Evolutionary conservation across 345 rosid genomes (phyloP).

Genomic region (Acer negundo): DNA sequence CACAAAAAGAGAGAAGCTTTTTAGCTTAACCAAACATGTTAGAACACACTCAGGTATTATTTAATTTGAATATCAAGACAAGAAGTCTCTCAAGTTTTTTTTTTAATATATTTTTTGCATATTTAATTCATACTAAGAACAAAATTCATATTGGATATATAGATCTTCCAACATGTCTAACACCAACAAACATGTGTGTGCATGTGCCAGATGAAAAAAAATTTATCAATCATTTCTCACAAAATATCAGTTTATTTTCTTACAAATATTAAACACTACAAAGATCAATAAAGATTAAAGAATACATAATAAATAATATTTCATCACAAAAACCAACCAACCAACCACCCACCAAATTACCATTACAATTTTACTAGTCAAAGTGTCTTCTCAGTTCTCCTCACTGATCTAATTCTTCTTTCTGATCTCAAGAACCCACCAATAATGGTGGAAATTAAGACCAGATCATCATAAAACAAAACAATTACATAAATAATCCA

Average conservation of each 20-base stretch:
- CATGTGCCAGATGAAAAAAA: slow-evolving; percentile 30
- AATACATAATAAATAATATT: slow-evolving; percentile 18
- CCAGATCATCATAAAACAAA: neutral
- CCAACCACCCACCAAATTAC: too few species aligned
- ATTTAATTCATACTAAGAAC: slow-evolving; percentile 3
- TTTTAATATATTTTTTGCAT: too few species aligned
- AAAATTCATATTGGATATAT: neutral
- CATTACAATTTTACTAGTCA: neutral
- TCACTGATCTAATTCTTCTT: too few species aligned
- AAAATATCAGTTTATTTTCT: neutral
- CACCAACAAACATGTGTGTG: slow-evolving; percentile 32
- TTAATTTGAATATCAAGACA: neutral
- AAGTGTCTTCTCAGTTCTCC: neutral
- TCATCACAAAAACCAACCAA: slow-evolving; percentile 20
- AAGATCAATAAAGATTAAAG: slow-evolving; percentile 20
- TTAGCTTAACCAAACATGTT: slow-evolving; percentile 1
- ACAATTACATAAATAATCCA: slow-evolving; percentile 1
- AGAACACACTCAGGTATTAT: neutral
- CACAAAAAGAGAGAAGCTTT: too few species aligned
- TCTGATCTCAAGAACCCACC: slow-evolving; percentile 7
- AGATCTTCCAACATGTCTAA: slow-evolving; percentile 16
- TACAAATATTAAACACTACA: slow-evolving; percentile 13
- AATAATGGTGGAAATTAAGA: neutral
- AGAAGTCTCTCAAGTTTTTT: neutral
- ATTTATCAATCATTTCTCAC: neutral